Conservation (phyloP, 129 eudicot genomes). For the Smallanthus sonchifolius region DNA sequence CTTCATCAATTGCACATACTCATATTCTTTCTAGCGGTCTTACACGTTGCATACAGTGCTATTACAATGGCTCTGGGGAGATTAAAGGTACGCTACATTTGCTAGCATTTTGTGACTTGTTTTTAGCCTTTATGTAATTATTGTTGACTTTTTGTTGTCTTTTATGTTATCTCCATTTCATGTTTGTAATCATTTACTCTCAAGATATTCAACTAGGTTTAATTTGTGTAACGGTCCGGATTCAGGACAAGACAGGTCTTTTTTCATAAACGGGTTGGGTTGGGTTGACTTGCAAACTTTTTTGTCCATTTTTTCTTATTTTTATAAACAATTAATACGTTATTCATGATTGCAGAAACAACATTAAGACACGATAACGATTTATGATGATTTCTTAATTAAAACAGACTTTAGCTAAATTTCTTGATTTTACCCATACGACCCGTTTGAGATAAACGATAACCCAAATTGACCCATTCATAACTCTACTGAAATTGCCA, state of each 20-base stretch:
- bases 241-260: neutral
- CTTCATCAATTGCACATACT: constrained; percentile 89
- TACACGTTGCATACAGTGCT: constrained; percentile 79
- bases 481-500: neutral
- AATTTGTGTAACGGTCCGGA: neutral
- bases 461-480: neutral
- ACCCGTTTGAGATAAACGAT: neutral
- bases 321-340: neutral
- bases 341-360: neutral
- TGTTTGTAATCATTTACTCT: neutral
- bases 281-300: neutral
- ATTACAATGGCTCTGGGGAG: constrained; percentile 84
- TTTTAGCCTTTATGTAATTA: constrained; percentile 5
- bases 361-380: neutral
- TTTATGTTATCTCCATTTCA: neutral
- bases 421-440: neutral
- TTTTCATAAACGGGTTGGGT: neutral
- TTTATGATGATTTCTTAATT: neutral
- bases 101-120: constrained; percentile 5
- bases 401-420: neutral
- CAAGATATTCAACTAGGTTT: neutral
- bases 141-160: neutral
- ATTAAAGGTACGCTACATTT: constrained; percentile 51
- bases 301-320: neutral
- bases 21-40: constrained; percentile 76